Percentiles rank a stretch among this genome's conserved stretches.
phyloP scores from a whole-genome alignment of 164 flowering plant genomes.

The Taxillus chinensis region DNA sequence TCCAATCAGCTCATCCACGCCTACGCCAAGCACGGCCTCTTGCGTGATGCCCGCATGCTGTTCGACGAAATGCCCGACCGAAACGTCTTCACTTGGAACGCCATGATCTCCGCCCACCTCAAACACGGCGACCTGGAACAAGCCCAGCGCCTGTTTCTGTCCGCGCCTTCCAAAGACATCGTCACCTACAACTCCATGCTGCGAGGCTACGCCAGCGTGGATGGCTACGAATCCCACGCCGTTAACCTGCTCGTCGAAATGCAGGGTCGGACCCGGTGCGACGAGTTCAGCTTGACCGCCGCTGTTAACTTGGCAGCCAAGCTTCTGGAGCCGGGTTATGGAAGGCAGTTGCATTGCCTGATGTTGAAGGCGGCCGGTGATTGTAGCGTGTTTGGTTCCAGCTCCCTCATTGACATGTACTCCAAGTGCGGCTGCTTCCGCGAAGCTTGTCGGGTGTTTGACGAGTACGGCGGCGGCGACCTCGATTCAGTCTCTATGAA shows the following conservation, averaged over 20 bases:
- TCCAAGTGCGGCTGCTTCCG: conserved; percentile 55
- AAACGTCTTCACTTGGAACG: conserved; percentile 75
- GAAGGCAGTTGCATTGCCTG: conserved; percentile 53
- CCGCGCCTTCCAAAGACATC: conserved; percentile 45
- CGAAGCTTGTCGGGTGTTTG: conserved; percentile 41
- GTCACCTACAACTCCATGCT: conserved; percentile 72
- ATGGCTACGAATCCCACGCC: conserved; percentile 40
- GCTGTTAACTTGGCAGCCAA: conserved; percentile 53
- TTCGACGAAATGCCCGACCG: conserved; percentile 78
- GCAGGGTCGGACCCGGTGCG: conserved; percentile 31
- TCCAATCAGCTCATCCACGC: conserved; percentile 52
- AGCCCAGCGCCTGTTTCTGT: conserved; percentile 45
- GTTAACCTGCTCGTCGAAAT: conserved; percentile 36
- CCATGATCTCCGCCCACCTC: conserved; percentile 50
- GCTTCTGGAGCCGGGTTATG: conserved; percentile 26
- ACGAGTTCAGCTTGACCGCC: conserved; percentile 58
- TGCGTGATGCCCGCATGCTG: conserved; percentile 38
- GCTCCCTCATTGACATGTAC: conserved; percentile 76
- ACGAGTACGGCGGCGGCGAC: conserved; percentile 13
- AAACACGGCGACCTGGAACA: conserved; percentile 26
- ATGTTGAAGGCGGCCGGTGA: conserved; percentile 62
- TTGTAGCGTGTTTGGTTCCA: conserved; percentile 31
- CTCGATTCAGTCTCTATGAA: conserved; percentile 53
- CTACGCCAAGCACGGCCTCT: conserved; percentile 35
- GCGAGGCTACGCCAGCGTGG: conserved; percentile 39